Percentiles rank a stretch among this genome's conserved stretches.
Evolutionary conservation across 2,329 filamentous ascomycete genomes (phyloP).

Genomic region (Thelonectria blattea): DNA sequence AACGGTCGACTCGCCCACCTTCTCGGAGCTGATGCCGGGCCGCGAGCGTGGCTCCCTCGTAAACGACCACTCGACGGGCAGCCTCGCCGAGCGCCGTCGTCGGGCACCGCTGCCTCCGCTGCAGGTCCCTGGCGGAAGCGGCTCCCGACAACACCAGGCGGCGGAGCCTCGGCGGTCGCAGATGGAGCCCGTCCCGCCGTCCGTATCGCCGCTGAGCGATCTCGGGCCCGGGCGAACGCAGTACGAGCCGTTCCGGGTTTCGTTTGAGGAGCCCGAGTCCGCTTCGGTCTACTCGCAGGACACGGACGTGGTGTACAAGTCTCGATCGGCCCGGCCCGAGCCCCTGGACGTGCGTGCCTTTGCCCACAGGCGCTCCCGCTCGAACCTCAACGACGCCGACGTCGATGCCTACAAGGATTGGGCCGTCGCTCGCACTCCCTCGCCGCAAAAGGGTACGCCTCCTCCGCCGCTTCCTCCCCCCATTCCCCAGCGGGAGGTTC

Average conservation of each 20-base stretch:
- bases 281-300: constrained; percentile 38
- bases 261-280: constrained; percentile 25
- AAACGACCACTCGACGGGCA: constrained; percentile 26
- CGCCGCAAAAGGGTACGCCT: constrained; percentile 24
- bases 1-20: constrained; percentile 34
- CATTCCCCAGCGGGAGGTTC: constrained; percentile 9
- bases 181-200: constrained; percentile 29
- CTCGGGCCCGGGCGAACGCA: constrained; percentile 14
- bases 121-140: constrained; percentile 25
- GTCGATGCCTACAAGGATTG: constrained; percentile 38
- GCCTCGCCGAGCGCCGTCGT: constrained; percentile 42
- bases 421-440: constrained; percentile 31
- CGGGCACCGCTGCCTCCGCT: constrained; percentile 37
- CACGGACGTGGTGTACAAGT: neutral
- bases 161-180: constrained; percentile 19
- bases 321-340: constrained; percentile 21
- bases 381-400: constrained; percentile 28
- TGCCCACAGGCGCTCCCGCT: constrained; percentile 27
- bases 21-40: constrained; percentile 43
- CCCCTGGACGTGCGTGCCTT: constrained; percentile 28
- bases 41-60: constrained; percentile 17
- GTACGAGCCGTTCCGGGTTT: constrained; percentile 16
- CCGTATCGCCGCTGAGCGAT: constrained; percentile 38
- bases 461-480: neutral
- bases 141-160: constrained; percentile 1